Evolutionary conservation across 306 rosid species (phyloP).

Genomic region (Vigna trinervia): DNA sequence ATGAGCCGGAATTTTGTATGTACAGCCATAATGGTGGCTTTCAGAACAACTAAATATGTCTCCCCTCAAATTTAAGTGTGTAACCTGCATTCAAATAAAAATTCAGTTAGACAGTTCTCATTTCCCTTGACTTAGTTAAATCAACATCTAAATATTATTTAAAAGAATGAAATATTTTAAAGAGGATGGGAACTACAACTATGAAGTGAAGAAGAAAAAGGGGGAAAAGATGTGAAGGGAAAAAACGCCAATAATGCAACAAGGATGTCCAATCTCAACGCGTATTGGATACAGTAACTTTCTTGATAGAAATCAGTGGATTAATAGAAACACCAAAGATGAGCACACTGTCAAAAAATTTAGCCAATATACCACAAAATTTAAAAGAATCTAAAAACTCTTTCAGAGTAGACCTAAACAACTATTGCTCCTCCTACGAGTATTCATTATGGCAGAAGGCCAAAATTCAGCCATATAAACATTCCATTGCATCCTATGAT

Average conservation of each 20-base stretch:
- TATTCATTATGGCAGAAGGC: neutral
- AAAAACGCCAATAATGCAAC: neutral
- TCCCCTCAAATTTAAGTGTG: slow-evolving; percentile 1
- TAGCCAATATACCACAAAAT: slow-evolving; percentile 1
- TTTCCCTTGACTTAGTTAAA: slow-evolving; percentile 6
- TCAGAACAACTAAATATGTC: slow-evolving; percentile 28
- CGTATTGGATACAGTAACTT: neutral
- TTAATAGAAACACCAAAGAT: slow-evolving; percentile 1
- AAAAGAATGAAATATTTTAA: neutral
- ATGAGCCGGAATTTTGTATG: slow-evolving; percentile 57
- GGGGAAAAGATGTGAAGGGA: neutral
- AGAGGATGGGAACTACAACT: neutral
- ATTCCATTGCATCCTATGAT: no score
- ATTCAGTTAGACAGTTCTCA: slow-evolving; percentile 12
- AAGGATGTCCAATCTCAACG: neutral
- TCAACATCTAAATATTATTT: slow-evolving; percentile 9
- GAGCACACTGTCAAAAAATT: neutral
- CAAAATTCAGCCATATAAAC: no score
- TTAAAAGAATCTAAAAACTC: slow-evolving; percentile 2
- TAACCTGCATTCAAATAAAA: slow-evolving; percentile 42
- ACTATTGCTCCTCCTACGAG: neutral
- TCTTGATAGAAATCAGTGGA: neutral
- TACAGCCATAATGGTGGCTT: slow-evolving; percentile 56
- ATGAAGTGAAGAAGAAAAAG: neutral
- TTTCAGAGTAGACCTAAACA: neutral